Conservation (phyloP, 2,329 filamentous ascomycete genomes). For the Aspergillus sp. region DNA sequence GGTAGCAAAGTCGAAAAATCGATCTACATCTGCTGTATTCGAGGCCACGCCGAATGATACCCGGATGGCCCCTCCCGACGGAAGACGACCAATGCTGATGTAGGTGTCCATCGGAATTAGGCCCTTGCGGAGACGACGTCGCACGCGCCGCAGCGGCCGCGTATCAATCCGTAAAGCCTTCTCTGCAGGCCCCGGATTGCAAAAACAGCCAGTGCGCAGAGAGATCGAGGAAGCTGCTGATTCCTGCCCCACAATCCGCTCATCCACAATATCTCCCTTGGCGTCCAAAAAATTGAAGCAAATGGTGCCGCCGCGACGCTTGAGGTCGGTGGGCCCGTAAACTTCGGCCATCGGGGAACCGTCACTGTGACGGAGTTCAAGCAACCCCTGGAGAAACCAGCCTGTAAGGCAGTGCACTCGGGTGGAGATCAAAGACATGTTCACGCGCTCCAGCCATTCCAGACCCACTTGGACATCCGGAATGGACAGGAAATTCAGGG, state of each 20-base stretch:
- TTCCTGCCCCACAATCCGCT: constrained; percentile 14
- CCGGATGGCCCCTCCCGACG: constrained; percentile 11
- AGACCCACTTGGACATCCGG: constrained; percentile 11
- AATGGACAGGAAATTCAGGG: constrained; percentile 12
- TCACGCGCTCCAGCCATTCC: constrained; percentile 6
- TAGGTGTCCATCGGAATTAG: constrained; percentile 6
- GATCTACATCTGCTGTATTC: constrained; percentile 12
- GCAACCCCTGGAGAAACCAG: constrained; percentile 10
- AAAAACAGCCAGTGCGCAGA: constrained; percentile 14
- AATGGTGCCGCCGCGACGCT: constrained; percentile 6
- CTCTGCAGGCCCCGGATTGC: constrained; percentile 11
- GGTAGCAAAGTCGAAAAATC: constrained; percentile 7
- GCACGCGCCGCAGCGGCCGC: not conserved
- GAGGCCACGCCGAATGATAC: constrained; percentile 13
- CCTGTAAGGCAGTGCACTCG: constrained; percentile 12
- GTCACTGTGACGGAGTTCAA: constrained; percentile 6
- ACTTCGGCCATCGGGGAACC: constrained; percentile 5
- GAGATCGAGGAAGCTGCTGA: constrained; percentile 7
- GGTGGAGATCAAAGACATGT: constrained; percentile 7
- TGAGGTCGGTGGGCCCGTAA: constrained; percentile 5
- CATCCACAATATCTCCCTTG: constrained; percentile 10
- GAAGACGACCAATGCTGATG: constrained; percentile 6
- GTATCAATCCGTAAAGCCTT: constrained; percentile 7
- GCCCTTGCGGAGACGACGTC: not conserved
- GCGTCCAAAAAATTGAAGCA: constrained; percentile 11